Conservation (phyloP, 768 basidiomycete genomes). For the Butyriboletus loyo region DNA sequence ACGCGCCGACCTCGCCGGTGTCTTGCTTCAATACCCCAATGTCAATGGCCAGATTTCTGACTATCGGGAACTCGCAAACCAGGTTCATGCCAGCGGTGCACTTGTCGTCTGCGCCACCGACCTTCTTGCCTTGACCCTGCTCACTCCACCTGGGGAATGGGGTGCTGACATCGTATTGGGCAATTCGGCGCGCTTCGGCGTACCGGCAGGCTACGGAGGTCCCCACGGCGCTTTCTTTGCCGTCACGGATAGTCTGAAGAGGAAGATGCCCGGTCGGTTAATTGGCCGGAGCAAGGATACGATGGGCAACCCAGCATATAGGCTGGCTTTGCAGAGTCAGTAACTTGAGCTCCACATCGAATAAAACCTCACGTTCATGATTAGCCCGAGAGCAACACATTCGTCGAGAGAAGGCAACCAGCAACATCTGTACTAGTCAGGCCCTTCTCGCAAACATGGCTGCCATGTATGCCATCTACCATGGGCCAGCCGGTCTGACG, state of each 20-base stretch:
- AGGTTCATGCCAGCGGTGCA: constrained; percentile 72
- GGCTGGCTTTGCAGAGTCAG: constrained; percentile 92
- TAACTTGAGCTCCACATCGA: constrained; percentile 9
- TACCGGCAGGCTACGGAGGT: constrained; percentile 95
- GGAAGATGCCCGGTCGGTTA: constrained; percentile 98
- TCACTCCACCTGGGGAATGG: constrained; percentile 98
- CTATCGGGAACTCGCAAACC: constrained; percentile 60
- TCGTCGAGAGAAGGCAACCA: constrained; percentile 96
- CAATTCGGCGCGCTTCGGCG: constrained; percentile 95
- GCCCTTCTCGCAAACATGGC: constrained; percentile 99
- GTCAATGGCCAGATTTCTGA: constrained; percentile 81
- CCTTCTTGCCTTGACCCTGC: constrained; percentile 85
- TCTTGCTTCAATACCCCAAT: constrained; percentile 93
- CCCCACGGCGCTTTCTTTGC: constrained; percentile 99
- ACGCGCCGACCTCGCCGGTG: constrained; percentile 70
- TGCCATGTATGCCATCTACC: constrained; percentile 97
- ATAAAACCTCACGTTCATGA: constrained; percentile 6
- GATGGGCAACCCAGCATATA: constrained; percentile 83
- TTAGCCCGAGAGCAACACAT: constrained; percentile 95
- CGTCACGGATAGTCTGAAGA: constrained; percentile 84
- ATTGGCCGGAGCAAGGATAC: constrained; percentile 88
- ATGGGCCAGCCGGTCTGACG: constrained; percentile 82
- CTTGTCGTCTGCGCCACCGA: constrained; percentile 89
- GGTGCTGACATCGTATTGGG: constrained; percentile 95
- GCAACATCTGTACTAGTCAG: constrained; percentile 97